phyloP scores from a whole-genome alignment of 2,329 filamentous ascomycete genomes.

The Aspergillus hortae region DNA sequence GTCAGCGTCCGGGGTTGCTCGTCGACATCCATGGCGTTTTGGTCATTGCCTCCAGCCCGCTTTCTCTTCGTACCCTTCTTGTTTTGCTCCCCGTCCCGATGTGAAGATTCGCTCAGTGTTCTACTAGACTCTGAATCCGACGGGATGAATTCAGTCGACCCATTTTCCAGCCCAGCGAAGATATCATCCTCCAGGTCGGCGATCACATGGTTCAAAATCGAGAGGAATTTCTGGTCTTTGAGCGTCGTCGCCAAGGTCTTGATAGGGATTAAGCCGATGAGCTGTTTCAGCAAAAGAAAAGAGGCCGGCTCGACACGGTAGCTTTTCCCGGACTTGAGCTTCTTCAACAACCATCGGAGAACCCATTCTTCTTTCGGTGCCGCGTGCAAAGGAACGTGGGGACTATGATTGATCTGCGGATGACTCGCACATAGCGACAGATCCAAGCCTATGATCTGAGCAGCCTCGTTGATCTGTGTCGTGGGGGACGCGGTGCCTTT shows the following conservation, averaged over 20 bases:
- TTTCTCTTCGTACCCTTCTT: conserved; percentile 38
- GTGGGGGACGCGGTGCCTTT: conserved; percentile 38
- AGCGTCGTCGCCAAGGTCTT: conserved; percentile 69
- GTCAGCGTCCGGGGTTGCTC: conserved; percentile 25
- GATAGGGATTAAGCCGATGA: conserved; percentile 66
- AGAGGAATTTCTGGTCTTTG: conserved; percentile 65
- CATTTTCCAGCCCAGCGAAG: conserved; percentile 23
- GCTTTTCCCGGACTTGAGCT: conserved; percentile 45
- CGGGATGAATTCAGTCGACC: conserved; percentile 17
- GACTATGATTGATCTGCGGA: conserved; percentile 25
- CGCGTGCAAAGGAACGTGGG: conserved; percentile 20
- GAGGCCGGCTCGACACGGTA: conserved; percentile 43
- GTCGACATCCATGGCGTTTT: conserved; percentile 30
- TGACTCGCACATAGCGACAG: conserved; percentile 30
- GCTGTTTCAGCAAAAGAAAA: conserved; percentile 58
- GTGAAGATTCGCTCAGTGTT: conserved; percentile 28
- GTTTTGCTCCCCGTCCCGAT: conserved; percentile 16
- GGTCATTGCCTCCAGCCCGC: conserved; percentile 24
- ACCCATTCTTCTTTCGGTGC: conserved; percentile 62
- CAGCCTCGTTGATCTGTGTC: conserved; percentile 41
- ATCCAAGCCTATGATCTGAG: conserved; percentile 41
- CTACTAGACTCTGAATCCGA: conserved; percentile 35
- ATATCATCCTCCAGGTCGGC: conserved; percentile 48
- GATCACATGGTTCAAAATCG: conserved; percentile 63
- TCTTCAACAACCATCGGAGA: conserved; percentile 63